These are phyloP conservation scores for Huntiella abstrusa DNA, from an alignment of 2,329 filamentous ascomycete genomes.

Conservation along the genomic window DNA sequence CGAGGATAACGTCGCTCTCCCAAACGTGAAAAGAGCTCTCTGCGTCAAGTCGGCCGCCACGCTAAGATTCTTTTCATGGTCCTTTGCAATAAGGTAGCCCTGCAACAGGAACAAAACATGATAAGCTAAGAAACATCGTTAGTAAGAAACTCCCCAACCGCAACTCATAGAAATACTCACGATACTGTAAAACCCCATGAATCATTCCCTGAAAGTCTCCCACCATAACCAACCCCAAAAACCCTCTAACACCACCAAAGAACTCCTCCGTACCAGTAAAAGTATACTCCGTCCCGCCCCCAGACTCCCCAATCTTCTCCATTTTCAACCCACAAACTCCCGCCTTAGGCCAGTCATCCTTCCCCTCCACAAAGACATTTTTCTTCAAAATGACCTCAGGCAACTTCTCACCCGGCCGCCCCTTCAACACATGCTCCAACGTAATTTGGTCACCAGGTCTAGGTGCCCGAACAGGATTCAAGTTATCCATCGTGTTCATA, in stretches of 20 bases:
- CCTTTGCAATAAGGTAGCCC: constrained; percentile 78
- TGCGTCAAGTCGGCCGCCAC: constrained; percentile 76
- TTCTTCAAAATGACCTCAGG: constrained; percentile 53
- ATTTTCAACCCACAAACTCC: constrained; percentile 70
- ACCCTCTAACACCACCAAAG: constrained; percentile 53
- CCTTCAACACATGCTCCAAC: constrained; percentile 33
- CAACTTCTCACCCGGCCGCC: constrained; percentile 42
- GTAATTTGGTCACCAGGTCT: constrained; percentile 30
- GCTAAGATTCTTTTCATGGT: constrained; percentile 64
- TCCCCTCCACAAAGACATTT: constrained; percentile 73
- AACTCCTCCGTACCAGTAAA: constrained; percentile 62
- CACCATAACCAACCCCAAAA: constrained; percentile 59
- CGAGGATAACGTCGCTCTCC: constrained; percentile 66
- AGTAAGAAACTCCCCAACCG: constrained; percentile 31
- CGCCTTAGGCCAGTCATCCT: constrained; percentile 68
- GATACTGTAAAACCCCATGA: constrained; percentile 35
- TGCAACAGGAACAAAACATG: constrained; percentile 89
- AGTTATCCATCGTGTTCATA: constrained; percentile 33
- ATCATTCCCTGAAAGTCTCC: constrained; percentile 74
- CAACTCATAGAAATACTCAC: constrained; percentile 16
- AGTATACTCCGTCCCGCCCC: constrained; percentile 48
- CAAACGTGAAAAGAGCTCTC: constrained; percentile 80
- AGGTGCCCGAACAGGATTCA: constrained; percentile 23
- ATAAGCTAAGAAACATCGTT: constrained; percentile 36
- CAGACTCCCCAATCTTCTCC: constrained; percentile 32